These are phyloP conservation scores for Leccinum pachyderme DNA, from an alignment of 1,284 basidiomycete genomes.

Conservation along the genomic window DNA sequence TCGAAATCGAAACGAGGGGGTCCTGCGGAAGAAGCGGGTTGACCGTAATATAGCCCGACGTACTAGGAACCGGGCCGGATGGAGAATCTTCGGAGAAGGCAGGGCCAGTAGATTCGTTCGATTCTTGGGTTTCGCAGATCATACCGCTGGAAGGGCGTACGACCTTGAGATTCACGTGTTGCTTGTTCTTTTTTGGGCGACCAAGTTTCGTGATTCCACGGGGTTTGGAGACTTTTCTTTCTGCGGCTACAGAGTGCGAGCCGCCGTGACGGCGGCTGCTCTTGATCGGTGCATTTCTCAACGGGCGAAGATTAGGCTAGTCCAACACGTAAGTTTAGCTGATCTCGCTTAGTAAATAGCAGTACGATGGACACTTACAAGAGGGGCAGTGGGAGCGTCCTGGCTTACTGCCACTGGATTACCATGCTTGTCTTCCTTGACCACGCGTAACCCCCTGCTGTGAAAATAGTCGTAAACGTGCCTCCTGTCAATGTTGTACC, in stretches of 20 bases:
- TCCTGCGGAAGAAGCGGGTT: slow-evolving; percentile 26
- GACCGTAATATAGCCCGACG: slow-evolving; percentile 19
- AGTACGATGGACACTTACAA: slow-evolving; percentile 21
- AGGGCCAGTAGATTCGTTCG: slow-evolving; percentile 4
- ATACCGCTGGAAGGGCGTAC: neutral
- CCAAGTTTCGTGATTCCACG: slow-evolving; percentile 31
- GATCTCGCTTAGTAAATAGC: slow-evolving; percentile 3
- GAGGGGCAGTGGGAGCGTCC: slow-evolving; percentile 14
- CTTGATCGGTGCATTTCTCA: slow-evolving; percentile 26
- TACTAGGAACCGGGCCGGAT: neutral
- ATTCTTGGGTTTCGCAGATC: slow-evolving; percentile 9
- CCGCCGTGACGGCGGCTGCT: slow-evolving; percentile 13
- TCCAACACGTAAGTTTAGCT: slow-evolving; percentile 11
- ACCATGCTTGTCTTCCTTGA: slow-evolving; percentile 62
- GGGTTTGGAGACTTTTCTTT: slow-evolving; percentile 21
- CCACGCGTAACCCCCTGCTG: slow-evolving; percentile 58
- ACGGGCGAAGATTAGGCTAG: slow-evolving; percentile 32
- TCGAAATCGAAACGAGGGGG: neutral
- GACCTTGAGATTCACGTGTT: slow-evolving; percentile 4
- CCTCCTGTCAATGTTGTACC: slow-evolving; percentile 64
- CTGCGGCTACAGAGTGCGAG: slow-evolving; percentile 12
- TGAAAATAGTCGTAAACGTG: slow-evolving; percentile 79
- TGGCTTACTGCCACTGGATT: slow-evolving; percentile 29
- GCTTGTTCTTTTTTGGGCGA: slow-evolving; percentile 27
- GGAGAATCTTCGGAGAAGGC: slow-evolving; percentile 9